Conservation (phyloP, 305 asterid genomes). For the Stenogyne calaminthoides region DNA sequence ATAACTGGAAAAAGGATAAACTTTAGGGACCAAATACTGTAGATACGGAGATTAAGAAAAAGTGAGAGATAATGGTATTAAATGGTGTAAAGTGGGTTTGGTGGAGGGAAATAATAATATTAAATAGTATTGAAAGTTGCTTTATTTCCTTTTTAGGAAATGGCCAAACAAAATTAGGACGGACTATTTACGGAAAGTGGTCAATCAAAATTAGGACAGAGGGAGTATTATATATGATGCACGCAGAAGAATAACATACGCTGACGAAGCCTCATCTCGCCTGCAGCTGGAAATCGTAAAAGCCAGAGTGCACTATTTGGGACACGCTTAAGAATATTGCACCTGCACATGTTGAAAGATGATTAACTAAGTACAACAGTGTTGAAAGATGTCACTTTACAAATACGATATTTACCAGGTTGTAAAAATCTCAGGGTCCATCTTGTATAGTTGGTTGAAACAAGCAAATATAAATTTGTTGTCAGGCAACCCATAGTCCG, state of each 20-base stretch:
- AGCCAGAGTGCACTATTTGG: constrained; percentile 99
- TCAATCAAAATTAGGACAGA: too few relatives aligned
- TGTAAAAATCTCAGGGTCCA: constrained; percentile 90
- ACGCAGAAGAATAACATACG: constrained; percentile 49
- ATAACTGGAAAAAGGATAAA: too few relatives aligned
- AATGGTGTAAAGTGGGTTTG: too few relatives aligned
- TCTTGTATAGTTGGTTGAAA: constrained; percentile 98
- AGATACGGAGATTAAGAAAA: too few relatives aligned
- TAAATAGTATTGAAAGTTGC: too few relatives aligned
- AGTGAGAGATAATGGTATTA: too few relatives aligned
- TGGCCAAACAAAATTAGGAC: too few relatives aligned
- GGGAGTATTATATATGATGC: too few relatives aligned
- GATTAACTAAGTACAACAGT: constrained; percentile 9
- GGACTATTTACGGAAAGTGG: too few relatives aligned
- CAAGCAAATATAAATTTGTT: constrained; percentile 96
- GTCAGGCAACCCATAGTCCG: constrained; percentile 92
- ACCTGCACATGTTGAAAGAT: constrained; percentile 56
- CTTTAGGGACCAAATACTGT: too few relatives aligned
- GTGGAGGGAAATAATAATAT: too few relatives aligned
- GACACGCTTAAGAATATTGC: constrained; percentile 95
- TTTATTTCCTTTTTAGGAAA: too few relatives aligned
- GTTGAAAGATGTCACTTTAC: constrained; percentile 10
- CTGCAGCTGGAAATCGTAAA: constrained; percentile 96
- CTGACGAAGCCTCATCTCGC: constrained; percentile 91
- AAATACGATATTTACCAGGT: constrained; percentile 61